Base-by-base conservation (phyloP, 305 asterid species). In the Andrographis paniculata region DNA sequence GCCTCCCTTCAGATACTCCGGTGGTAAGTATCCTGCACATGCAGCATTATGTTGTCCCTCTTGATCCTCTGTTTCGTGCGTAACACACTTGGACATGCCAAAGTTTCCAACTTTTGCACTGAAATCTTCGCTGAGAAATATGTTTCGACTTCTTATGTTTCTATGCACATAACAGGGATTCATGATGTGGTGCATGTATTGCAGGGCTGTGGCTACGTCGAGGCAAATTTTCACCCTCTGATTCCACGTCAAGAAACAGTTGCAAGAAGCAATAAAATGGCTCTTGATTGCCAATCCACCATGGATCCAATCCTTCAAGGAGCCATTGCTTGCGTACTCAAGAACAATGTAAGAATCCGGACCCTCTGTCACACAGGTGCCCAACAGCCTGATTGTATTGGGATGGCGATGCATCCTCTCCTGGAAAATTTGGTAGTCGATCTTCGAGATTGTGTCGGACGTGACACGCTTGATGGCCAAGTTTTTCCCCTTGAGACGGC, bases 261-360 rank as follows among this genome's bases (percentile, higher is more conserved):
- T 43, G 71, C 93, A 87, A 0, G 96, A 83, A 5, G 87, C 83
- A 5, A 87, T 80, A 56, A 87, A 87, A 7, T 75, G 94, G 74
- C 87, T 87, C 67, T 83, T 87, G 71, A 87, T 74, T 10, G 93
- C 96, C 44, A 76, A 61, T 4, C 94, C 94, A 6, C 96, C 82
- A 20, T 87, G 96, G 18, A 87, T 79, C 96, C 96, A 87, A 21
- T 87, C 96, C 55, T 80, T 87, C 30, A 83, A 47, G 0, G 85
- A 74, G 0, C 96, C 94, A 16, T 87, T 87, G 15, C 58, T 67
- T 0, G 91, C 94, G 24, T 74, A 87, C 65, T 87, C 94, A 11
- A 74, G 58, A 17, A 78, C 76, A 14, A 80, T 21, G 60, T 55
- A 83, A 0, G 93, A 74, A 54, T 83, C 77, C 1, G 70, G 71